Conservation (phyloP, 257 asterid genomes). For the Solanum chmielewskii region DNA sequence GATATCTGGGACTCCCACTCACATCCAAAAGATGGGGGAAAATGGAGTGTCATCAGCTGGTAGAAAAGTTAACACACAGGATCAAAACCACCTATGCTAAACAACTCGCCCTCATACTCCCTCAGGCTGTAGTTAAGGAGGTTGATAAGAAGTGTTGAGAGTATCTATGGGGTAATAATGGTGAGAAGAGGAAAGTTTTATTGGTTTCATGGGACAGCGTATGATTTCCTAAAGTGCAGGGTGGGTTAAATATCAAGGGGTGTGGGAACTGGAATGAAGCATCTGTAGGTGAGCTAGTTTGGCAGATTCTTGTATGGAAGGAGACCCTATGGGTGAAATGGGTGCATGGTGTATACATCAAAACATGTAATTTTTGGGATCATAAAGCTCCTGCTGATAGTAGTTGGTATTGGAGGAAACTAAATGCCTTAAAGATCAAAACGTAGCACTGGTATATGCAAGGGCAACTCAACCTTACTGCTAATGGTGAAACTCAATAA, state of each 20-base stretch:
- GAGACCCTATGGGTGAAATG: no score
- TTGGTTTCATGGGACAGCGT: no score
- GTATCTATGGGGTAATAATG: not conserved
- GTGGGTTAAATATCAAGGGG: no score
- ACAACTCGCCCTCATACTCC: not conserved
- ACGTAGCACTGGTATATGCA: no score
- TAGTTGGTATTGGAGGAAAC: not conserved
- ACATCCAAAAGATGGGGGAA: not conserved
- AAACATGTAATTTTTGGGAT: not conserved
- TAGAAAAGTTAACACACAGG: not conserved
- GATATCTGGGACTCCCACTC: not conserved
- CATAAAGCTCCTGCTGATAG: not conserved
- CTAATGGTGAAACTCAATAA: not conserved
- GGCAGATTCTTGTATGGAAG: no score
- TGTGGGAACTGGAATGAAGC: no score
- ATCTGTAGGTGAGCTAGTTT: no score
- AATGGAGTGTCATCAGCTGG: not conserved
- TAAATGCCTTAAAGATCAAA: not conserved
- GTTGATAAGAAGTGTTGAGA: not conserved
- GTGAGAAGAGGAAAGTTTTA: not conserved
- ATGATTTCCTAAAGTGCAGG: no score
- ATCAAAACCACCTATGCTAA: not conserved
- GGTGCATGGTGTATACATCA: not conserved
- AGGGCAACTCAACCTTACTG: no score
- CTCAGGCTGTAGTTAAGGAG: not conserved